These are phyloP conservation scores for Penicillium sclerotigenum DNA, from an alignment of 2,329 filamentous ascomycete species.

Conservation along the genomic window DNA sequence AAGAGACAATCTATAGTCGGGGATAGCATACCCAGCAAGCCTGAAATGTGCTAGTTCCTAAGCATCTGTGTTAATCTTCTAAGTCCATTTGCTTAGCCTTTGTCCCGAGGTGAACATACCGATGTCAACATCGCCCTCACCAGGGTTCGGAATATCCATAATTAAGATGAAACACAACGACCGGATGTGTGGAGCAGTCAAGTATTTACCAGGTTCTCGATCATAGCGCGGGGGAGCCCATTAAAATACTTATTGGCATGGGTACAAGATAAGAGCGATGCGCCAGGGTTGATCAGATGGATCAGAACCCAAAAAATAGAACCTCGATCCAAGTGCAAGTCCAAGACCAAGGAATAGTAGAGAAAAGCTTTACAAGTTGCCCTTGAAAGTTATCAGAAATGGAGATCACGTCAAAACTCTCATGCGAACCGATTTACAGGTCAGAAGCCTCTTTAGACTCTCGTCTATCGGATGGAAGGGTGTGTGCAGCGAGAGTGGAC, in stretches of 20 bases:
- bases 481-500: background rate
- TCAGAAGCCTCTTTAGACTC: constrained; percentile 6
- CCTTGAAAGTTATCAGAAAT: background rate
- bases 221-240: background rate
- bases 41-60: constrained; percentile 18
- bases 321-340: background rate
- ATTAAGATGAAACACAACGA: constrained; percentile 3
- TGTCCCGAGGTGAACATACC: constrained; percentile 10
- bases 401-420: constrained; percentile 4
- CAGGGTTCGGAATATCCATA: constrained; percentile 21
- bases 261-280: background rate
- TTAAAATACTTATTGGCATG: constrained; percentile 11
- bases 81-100: background rate
- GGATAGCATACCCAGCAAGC: constrained; percentile 21
- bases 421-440: constrained; percentile 11
- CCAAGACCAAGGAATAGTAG: background rate
- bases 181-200: background rate
- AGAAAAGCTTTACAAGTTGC: background rate
- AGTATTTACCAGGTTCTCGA: background rate
- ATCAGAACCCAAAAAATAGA: background rate
- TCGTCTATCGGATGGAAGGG: background rate
- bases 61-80: background rate
- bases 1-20: background rate
- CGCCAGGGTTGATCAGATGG: background rate
- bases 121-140: constrained; percentile 23